Evolutionary conservation across 768 basidiomycete species (phyloP), one percentile per base, ranked within the genome.

Genomic region (Solioccasus polychromus): DNA sequence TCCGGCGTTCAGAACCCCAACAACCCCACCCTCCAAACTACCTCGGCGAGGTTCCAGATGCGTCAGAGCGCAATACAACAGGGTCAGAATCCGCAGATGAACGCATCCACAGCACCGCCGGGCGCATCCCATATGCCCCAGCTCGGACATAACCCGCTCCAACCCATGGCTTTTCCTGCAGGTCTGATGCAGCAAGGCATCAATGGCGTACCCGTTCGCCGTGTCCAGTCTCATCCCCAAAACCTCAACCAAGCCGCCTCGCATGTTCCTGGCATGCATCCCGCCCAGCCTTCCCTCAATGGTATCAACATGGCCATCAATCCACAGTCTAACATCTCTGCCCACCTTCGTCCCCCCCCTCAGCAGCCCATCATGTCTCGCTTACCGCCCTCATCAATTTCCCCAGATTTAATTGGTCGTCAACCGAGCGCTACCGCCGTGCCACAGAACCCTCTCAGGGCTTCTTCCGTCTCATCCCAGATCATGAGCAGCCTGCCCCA

Each of bases 221-320:
- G 83, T 57, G 75, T 74, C n/a, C 66, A 71, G 47, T 79, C 82
- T 18, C 83, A 85, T 63, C 74, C 80, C 5, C 73, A 76, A 50
- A 63, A 55, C 62, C 55, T 75, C 47, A 74, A 68, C 53, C 68
- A 72, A 31, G 50, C 62, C 12, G 65, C 60, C 39, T 63, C 51
- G 23, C 72, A 71, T 55, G 60, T 56, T 40, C 51, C 60, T 14
- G 62, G 62, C 31, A 68, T 72, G 45, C 71, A 69, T 52, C 57
- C 68, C 23, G 56, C 58, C 26, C 68, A 63, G 28, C 68, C 71
- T 28, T 61, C 58, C 19, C 58, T 65, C 44, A 64, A 63, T 22
- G 64, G 62, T 35, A 69, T 70, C 61, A 61, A 58, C 35, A 75
- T 80, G 69, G 55, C 62, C 44, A 74, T 76, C 66, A 74, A 73